Evolutionary conservation across 176 grass and related monocot species (phyloP).

Genomic region (Eleusine indica): DNA sequence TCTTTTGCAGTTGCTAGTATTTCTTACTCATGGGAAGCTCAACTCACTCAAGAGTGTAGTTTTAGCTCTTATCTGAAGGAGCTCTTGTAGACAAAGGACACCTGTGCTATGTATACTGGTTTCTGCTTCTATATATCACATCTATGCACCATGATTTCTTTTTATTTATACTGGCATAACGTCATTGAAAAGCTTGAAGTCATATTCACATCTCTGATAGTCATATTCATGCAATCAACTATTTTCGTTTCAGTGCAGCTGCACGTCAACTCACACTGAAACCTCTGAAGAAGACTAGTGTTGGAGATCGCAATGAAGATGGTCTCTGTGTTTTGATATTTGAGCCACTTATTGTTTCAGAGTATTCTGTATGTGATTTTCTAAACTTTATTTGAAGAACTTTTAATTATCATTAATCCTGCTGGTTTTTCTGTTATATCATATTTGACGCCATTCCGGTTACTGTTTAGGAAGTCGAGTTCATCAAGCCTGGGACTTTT

Average conservation of each 20-base stretch:
- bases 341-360: slow-evolving; percentile 64
- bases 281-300: slow-evolving; percentile 44
- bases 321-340: slow-evolving; percentile 76
- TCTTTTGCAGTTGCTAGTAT: background rate
- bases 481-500: slow-evolving; percentile 71
- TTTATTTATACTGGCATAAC: slow-evolving; percentile 11
- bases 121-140: slow-evolving; percentile 27
- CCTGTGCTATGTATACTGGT: background rate
- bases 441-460: background rate
- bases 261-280: slow-evolving; percentile 74
- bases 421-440: background rate
- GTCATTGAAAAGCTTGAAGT: background rate
- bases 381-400: background rate
- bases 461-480: slow-evolving; percentile 69
- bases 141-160: background rate
- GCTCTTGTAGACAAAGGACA: slow-evolving; percentile 3
- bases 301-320: slow-evolving; percentile 48
- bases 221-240: slow-evolving; percentile 25
- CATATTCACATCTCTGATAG: background rate
- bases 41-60: slow-evolving; percentile 11
- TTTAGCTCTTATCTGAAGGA: slow-evolving; percentile 13
- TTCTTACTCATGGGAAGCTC: slow-evolving; percentile 17
- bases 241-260: slow-evolving; percentile 73
- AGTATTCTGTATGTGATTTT: slow-evolving; percentile 65
- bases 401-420: slow-evolving; percentile 26